Conservation (phyloP, 208 protist species). For the Leishmania lainsoni region DNA sequence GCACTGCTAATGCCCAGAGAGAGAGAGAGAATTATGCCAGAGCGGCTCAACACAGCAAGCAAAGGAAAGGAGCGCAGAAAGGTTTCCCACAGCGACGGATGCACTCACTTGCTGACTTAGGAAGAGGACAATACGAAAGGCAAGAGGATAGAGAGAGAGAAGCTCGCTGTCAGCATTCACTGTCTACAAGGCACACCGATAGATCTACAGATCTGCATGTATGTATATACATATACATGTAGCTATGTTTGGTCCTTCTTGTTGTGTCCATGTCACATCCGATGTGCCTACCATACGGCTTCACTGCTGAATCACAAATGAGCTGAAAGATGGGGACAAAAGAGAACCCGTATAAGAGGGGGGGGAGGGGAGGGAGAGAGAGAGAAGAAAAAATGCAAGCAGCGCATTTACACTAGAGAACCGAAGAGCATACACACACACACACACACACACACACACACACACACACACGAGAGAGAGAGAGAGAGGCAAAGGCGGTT, state of each 20-base stretch:
- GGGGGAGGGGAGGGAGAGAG: no score
- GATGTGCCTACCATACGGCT: neutral
- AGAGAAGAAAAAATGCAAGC: neutral
- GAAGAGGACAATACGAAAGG: neutral
- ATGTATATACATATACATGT: no score
- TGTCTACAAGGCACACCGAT: neutral
- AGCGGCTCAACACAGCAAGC: no score
- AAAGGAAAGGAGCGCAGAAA: no score
- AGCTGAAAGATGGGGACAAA: neutral
- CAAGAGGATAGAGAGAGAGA: neutral
- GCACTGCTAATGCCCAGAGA: no score
- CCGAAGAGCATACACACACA: neutral
- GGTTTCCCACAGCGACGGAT: no score
- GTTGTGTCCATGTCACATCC: no score
- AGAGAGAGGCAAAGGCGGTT: no score
- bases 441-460: neutral
- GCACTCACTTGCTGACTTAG: neutral
- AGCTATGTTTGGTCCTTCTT: no score
- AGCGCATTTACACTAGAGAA: neutral
- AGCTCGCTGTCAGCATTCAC: neutral
- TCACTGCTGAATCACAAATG: neutral
- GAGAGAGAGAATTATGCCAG: no score
- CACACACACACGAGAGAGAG: no score
- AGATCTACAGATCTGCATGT: accelerated
- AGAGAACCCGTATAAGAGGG: neutral